Evolutionary conservation across 371 early-diverging fungal genomes (phyloP).

Genomic region (Dinochytrium kinnereticum): DNA sequence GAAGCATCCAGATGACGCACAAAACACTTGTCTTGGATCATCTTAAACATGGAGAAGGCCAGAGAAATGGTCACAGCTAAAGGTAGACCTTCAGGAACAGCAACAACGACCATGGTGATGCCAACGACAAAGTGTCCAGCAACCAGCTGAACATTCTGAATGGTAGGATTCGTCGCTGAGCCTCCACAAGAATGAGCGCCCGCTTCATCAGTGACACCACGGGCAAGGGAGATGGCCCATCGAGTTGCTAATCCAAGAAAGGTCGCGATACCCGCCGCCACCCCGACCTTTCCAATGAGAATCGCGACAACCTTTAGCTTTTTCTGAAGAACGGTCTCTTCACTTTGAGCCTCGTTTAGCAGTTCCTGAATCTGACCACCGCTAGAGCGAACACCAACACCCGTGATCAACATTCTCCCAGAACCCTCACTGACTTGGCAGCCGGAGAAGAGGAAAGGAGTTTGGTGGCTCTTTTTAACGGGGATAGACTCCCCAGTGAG

Average conservation of each 20-base stretch:
- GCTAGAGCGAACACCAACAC: constrained; percentile 78
- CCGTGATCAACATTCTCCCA: constrained; percentile 82
- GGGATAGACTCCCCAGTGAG: constrained; percentile 81
- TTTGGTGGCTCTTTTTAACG: constrained; percentile 55
- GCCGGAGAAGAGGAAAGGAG: constrained; percentile 90
- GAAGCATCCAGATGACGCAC: constrained; percentile 94
- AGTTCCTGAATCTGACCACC: constrained; percentile 85
- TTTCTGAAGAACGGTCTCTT: constrained; percentile 89
- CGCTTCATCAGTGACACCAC: constrained; percentile 17
- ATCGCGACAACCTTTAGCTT: constrained; percentile 90
- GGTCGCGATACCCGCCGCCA: constrained; percentile 79
- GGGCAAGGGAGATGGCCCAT: constrained; percentile 63
- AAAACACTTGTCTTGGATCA: constrained; percentile 91
- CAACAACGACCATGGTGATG: constrained; percentile 91
- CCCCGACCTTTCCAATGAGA: constrained; percentile 92
- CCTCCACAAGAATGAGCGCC: constrained; percentile 69
- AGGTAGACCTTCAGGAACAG: constrained; percentile 98
- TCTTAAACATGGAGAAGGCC: constrained; percentile 89
- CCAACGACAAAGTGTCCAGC: constrained; percentile 55
- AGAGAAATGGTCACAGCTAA: constrained; percentile 96
- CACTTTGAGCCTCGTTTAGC: constrained; percentile 71
- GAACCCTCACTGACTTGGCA: constrained; percentile 85
- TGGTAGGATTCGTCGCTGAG: constrained; percentile 15
- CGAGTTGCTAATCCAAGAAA: constrained; percentile 82
- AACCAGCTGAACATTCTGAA: constrained; percentile 38